A percentile compares a stretch with the other conserved stretches of the same genome.
Conservation (phyloP, 495 filamentous ascomycete species). For the Trichoderma erinaceum region DNA sequence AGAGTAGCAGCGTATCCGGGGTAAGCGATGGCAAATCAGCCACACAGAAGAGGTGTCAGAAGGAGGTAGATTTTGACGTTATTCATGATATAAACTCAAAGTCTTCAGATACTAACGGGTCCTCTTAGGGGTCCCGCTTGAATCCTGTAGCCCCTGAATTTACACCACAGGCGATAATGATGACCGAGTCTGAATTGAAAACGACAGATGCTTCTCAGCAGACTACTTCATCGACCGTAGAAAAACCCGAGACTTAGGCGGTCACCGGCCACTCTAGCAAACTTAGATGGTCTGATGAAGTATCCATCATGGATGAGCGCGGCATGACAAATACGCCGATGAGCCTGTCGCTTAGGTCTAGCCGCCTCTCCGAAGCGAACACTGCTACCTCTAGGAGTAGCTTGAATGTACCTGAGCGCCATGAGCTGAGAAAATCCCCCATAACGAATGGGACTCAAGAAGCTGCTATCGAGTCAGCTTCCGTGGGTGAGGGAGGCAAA, state of each 20-base stretch:
- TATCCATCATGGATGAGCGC: neutral
- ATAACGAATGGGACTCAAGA: no score
- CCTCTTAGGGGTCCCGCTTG: constrained; percentile 41
- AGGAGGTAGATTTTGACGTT: constrained; percentile 41
- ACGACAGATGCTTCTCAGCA: neutral
- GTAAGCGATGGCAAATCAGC: constrained; percentile 25
- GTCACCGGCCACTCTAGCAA: constrained; percentile 2
- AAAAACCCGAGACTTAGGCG: neutral
- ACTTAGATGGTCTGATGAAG: constrained; percentile 15
- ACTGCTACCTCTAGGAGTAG: neutral
- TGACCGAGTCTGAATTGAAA: neutral
- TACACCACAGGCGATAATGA: constrained; percentile 33
- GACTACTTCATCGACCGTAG: neutral
- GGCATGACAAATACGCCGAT: neutral
- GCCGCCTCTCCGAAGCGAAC: constrained; percentile 7
- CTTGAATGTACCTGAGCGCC: neutral
- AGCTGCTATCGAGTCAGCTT: neutral
- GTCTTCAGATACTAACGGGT: constrained; percentile 38
- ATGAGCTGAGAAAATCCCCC: neutral
- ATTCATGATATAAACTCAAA: constrained; percentile 30
- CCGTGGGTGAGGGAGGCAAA: neutral
- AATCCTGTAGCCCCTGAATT: constrained; percentile 53
- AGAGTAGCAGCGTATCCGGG: constrained; percentile 18
- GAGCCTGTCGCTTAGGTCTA: constrained; percentile 12
- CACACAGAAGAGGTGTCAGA: constrained; percentile 27